phyloP scores from a whole-genome alignment of 768 basidiomycete genomes.

The Suillus spraguei region DNA sequence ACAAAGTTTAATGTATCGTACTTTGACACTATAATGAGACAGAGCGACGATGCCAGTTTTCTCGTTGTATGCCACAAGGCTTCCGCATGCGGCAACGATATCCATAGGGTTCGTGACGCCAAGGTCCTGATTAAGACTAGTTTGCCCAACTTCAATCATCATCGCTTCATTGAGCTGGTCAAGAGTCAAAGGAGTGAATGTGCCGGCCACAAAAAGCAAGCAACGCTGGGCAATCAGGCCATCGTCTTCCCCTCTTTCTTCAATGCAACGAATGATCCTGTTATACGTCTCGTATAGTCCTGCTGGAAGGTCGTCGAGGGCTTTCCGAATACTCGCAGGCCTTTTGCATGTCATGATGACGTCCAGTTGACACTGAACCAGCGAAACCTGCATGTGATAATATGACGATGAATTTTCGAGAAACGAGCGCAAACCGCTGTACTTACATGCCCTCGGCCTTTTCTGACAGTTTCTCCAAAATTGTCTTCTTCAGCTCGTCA shows the following conservation, averaged over 20 bases:
- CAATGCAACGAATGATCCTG: constrained; percentile 19
- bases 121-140: neutral
- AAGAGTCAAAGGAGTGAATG: constrained; percentile 3
- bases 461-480: neutral
- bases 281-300: constrained; percentile 27
- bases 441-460: constrained; percentile 13
- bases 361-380: constrained; percentile 15
- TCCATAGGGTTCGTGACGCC: neutral
- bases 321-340: constrained; percentile 3
- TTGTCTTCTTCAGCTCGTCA: neutral
- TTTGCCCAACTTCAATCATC: neutral
- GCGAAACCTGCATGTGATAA: constrained; percentile 5
- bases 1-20: neutral
- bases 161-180: constrained; percentile 6
- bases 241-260: neutral
- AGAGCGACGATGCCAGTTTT: neutral
- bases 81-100: neutral
- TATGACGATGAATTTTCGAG: neutral
- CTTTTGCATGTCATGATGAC: neutral
- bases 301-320: constrained; percentile 15
- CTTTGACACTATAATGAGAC: constrained; percentile 15
- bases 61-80: constrained; percentile 9
- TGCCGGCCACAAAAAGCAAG: constrained; percentile 1
- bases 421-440: neutral
- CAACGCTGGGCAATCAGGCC: neutral